These are phyloP conservation scores for Brasenia schreberi DNA, from an alignment of 164 flowering plant genomes.

Conservation along the genomic window DNA sequence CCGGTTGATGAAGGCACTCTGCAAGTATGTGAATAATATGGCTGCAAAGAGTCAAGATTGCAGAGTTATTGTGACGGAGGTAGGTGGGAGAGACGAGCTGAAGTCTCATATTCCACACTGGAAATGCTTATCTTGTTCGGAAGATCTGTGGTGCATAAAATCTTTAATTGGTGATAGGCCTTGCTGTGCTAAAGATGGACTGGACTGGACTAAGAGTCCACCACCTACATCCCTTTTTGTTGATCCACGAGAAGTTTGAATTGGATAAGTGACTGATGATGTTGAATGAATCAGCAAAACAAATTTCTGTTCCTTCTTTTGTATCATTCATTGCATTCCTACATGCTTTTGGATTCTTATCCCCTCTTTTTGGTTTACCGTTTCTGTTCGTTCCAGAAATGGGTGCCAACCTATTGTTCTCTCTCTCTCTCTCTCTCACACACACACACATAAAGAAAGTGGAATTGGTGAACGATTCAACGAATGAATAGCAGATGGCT, in stretches of 20 bases:
- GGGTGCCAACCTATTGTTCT: neutral
- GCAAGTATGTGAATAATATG: conserved; percentile 44
- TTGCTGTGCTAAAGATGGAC: conserved; percentile 18
- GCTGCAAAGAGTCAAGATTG: conserved; percentile 26
- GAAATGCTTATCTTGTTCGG: conserved; percentile 43
- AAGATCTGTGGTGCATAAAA: conserved; percentile 68
- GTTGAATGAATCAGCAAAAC: neutral
- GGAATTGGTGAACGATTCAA: no score
- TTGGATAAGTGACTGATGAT: neutral
- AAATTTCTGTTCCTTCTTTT: neutral
- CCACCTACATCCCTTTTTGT: conserved; percentile 38
- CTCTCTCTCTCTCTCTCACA: neutral
- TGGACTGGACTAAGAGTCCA: conserved; percentile 18
- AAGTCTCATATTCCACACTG: conserved; percentile 42
- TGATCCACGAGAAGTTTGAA: conserved; percentile 71
- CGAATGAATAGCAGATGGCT: no score
- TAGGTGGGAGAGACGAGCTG: conserved; percentile 27
- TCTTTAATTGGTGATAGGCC: conserved; percentile 17
- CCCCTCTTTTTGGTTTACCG: neutral
- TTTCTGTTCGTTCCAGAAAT: neutral
- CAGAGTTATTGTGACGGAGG: conserved; percentile 38
- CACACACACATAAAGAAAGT: no score
- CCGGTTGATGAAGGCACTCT: conserved; percentile 22
- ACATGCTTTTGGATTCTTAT: neutral
- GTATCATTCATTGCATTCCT: neutral